A percentile compares a stretch with the other conserved stretches of the same genome.
Evolutionary conservation across 441 rosid genomes (phyloP).

Genomic region (Cnidoscolus chayamansa): DNA sequence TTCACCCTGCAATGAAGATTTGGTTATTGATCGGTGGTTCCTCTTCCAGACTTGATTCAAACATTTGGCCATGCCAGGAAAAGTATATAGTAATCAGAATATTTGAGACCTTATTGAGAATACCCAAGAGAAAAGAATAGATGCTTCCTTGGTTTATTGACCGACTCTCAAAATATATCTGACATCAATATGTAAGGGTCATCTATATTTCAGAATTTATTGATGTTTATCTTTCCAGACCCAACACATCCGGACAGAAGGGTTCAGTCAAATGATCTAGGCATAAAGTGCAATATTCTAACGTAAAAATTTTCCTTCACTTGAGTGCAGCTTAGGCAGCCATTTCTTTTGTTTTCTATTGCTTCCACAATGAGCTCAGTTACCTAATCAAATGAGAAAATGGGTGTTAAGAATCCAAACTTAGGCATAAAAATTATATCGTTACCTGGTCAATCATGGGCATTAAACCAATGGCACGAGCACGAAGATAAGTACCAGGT

Average conservation of each 20-base stretch:
- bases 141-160: not conserved
- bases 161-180: not conserved
- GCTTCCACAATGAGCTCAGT: too few relatives aligned
- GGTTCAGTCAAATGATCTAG: slow-evolving; percentile 3
- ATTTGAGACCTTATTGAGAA: not conserved
- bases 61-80: not conserved
- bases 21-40: slow-evolving; percentile 9
- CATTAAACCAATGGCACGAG: slow-evolving; percentile 97
- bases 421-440: not conserved
- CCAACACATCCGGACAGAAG: slow-evolving; percentile 3
- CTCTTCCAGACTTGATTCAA: not conserved
- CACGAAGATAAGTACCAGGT: slow-evolving; percentile 90
- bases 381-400: not conserved
- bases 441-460: slow-evolving; percentile 95
- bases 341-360: not conserved
- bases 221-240: not conserved
- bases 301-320: not conserved
- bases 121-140: not conserved
- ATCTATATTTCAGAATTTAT: not conserved
- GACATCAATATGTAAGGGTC: not conserved
- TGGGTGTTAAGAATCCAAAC: not conserved
- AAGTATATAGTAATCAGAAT: not conserved
- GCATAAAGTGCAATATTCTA: not conserved
- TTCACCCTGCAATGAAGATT: slow-evolving; percentile 60
- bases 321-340: not conserved